Evolutionary conservation across 306 rosid genomes (phyloP).

Genomic region (Inga leiocalycina): DNA sequence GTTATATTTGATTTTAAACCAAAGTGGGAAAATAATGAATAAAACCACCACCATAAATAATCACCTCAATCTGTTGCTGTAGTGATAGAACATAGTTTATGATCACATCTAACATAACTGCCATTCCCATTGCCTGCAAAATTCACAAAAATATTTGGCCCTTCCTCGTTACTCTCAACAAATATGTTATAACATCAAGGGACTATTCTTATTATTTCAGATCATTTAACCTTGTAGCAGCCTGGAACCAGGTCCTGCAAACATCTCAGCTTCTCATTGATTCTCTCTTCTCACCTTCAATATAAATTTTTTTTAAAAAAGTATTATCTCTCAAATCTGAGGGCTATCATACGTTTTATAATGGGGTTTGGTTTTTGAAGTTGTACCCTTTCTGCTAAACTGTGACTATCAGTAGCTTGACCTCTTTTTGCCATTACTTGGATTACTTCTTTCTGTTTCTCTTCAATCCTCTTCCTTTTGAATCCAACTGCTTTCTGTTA

Average conservation of each 20-base stretch:
- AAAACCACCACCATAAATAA: not conserved
- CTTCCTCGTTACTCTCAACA: not conserved
- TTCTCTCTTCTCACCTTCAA: constrained; percentile 61
- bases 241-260: constrained; percentile 69
- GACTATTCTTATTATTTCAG: not conserved
- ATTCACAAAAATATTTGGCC: constrained; percentile 11
- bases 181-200: not conserved
- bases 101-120: constrained; percentile 73
- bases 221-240: constrained; percentile 60
- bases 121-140: constrained; percentile 79
- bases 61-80: constrained; percentile 70
- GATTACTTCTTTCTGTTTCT: constrained; percentile 53
- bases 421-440: constrained; percentile 78
- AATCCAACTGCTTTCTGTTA: constrained; percentile 49
- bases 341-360: not conserved
- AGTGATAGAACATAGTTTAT: constrained; percentile 71
- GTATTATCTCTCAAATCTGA: not conserved
- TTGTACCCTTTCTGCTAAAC: constrained; percentile 70
- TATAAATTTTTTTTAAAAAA: not conserved
- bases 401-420: constrained; percentile 72
- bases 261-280: constrained; percentile 62
- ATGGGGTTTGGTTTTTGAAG: not conserved
- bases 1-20: not conserved
- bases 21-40: not conserved
- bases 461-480: constrained; percentile 58